Percentiles rank a stretch among this genome's conserved stretches.
Conservation (phyloP, 2,329 filamentous ascomycete genomes). For the Thielaviopsis cerberus region DNA sequence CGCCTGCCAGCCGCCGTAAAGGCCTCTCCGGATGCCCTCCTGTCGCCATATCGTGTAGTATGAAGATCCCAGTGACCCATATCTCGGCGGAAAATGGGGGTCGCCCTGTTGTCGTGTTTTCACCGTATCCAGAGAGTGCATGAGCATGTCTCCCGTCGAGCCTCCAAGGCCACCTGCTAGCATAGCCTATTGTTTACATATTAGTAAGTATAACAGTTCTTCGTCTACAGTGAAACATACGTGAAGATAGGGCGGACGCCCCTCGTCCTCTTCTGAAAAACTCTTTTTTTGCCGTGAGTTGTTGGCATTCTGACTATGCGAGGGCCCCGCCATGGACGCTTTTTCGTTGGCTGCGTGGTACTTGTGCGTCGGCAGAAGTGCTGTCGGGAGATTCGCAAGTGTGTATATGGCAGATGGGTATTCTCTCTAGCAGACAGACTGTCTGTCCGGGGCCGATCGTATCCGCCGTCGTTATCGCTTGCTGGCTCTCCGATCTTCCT, state of each 20-base stretch:
- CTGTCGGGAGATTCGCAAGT: background rate
- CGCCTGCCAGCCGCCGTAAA: slow-evolving; percentile 87
- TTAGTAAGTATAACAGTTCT: background rate
- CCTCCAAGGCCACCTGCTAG: slow-evolving; percentile 84
- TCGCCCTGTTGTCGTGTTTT: slow-evolving; percentile 97
- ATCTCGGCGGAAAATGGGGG: slow-evolving; percentile 79
- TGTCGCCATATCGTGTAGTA: slow-evolving; percentile 88
- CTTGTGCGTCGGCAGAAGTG: background rate
- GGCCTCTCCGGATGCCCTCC: slow-evolving; percentile 66
- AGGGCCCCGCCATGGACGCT: background rate
- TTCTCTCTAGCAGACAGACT: background rate
- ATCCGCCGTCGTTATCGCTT: background rate
- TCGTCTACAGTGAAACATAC: background rate
- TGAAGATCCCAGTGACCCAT: slow-evolving; percentile 73
- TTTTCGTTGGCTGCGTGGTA: background rate
- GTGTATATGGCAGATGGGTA: background rate
- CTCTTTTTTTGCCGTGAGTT: background rate
- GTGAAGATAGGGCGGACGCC: background rate
- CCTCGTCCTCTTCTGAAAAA: background rate
- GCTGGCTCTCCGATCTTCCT: background rate
- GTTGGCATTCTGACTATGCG: background rate
- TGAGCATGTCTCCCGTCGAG: slow-evolving; percentile 85
- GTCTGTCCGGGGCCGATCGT: background rate
- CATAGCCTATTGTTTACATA: slow-evolving; percentile 54
- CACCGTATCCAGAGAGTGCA: slow-evolving; percentile 97